Percentiles rank a stretch among this genome's conserved stretches.
Evolutionary conservation across 257 asterid species (phyloP).

Genomic region (Ilex asprella): DNA sequence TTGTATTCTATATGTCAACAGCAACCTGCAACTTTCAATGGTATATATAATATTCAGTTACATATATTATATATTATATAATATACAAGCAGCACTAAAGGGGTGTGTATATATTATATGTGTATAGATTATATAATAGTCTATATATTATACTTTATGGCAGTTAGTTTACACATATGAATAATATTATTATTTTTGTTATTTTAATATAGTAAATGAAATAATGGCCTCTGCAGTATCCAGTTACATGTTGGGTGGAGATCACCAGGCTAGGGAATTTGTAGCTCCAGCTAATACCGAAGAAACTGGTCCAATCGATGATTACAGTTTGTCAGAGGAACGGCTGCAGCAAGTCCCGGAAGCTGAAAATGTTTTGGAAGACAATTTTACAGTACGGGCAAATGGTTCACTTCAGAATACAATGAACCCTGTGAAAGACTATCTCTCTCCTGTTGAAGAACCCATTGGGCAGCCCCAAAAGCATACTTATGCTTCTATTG

Average conservation of each 20-base stretch:
- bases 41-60: no score
- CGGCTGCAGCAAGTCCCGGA: slow-evolving; percentile 51
- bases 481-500: slow-evolving; percentile 97
- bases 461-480: slow-evolving; percentile 69
- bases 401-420: slow-evolving; percentile 69
- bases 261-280: slow-evolving; percentile 59
- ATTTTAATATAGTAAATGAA: not conserved
- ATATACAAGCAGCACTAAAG: no score
- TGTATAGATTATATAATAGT: no score
- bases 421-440: slow-evolving; percentile 50
- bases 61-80: no score
- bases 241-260: slow-evolving; percentile 54
- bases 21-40: no score
- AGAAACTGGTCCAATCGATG: slow-evolving; percentile 40
- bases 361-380: slow-evolving; percentile 54
- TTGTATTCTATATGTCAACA: no score
- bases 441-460: slow-evolving; percentile 57
- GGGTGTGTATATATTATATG: no score
- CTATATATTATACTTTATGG: no score
- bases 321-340: slow-evolving; percentile 52
- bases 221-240: slow-evolving; percentile 41
- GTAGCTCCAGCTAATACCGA: slow-evolving; percentile 38
- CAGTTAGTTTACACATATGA: no score
- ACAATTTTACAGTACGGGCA: slow-evolving; percentile 49
- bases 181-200: no score